A percentile compares a stretch with the other conserved stretches of the same genome.
Conservation (phyloP, 805 yeast species). For the Saccharomycodes ludwigii region DNA sequence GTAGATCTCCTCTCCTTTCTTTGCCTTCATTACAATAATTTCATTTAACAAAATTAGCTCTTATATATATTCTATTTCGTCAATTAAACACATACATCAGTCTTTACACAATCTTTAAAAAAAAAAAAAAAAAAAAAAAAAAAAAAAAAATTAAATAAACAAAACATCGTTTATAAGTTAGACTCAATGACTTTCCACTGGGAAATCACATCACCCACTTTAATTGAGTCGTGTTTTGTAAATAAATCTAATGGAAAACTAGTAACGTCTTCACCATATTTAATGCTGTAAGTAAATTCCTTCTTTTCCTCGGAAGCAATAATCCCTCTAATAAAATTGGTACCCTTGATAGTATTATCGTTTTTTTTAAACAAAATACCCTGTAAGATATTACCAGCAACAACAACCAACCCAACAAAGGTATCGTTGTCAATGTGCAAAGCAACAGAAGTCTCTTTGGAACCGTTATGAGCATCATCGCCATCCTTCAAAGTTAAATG, state of each 20-base stretch:
- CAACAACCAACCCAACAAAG: constrained; percentile 19
- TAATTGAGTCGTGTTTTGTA: constrained; percentile 11
- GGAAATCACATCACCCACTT: constrained; percentile 14
- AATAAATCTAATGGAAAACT: constrained; percentile 16
- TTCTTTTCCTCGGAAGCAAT: constrained; percentile 10
- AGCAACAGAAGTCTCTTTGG: constrained; percentile 16
- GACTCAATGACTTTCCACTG: constrained; percentile 24
- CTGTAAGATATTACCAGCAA: constrained; percentile 24
- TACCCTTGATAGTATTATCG: constrained; percentile 11
- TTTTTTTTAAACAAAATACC: constrained; percentile 19
- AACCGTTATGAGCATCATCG: constrained; percentile 6
- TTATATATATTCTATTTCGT: background rate
- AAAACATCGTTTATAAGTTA: constrained; percentile 2
- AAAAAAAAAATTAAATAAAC: background rate
- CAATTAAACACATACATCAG: background rate
- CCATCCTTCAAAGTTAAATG: constrained; percentile 7
- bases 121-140: background rate
- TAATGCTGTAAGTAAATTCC: constrained; percentile 9
- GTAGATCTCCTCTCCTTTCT: too few relatives aligned
- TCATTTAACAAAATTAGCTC: too few relatives aligned
- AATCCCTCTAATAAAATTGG: constrained; percentile 18
- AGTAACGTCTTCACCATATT: constrained; percentile 16
- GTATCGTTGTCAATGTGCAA: constrained; percentile 13
- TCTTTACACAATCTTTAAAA: background rate
- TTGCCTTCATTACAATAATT: too few relatives aligned